Evolutionary conservation across 768 basidiomycete species (phyloP).

Genomic region (Leccinellum luteum): DNA sequence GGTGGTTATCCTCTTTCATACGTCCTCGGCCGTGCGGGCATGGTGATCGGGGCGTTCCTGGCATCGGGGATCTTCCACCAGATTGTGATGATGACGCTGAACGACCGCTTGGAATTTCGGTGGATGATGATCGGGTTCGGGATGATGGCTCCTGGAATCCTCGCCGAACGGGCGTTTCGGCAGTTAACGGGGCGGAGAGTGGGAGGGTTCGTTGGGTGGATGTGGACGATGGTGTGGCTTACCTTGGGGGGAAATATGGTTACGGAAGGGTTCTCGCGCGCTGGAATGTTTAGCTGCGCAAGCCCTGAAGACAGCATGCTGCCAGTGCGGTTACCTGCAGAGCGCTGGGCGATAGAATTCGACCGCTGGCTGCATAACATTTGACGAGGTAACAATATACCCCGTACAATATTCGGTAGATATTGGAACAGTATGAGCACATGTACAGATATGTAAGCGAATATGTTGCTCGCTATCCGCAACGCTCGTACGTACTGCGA

Average conservation of each 20-base stretch:
- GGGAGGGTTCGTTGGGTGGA: slow-evolving; percentile 30
- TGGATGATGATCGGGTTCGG: slow-evolving; percentile 49
- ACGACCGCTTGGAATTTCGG: slow-evolving; percentile 41
- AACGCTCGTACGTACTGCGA: no score
- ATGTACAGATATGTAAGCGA: no score
- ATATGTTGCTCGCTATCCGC: no score
- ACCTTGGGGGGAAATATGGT: slow-evolving; percentile 20
- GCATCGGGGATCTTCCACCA: slow-evolving; percentile 58
- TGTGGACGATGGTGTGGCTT: slow-evolving; percentile 36
- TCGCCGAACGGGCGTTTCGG: slow-evolving; percentile 39
- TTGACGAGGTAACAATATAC: neutral
- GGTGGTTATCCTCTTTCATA: slow-evolving; percentile 30
- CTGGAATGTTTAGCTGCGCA: slow-evolving; percentile 9
- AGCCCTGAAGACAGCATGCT: slow-evolving; percentile 6
- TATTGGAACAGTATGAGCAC: no score
- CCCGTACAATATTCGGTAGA: neutral
- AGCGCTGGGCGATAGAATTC: slow-evolving; percentile 7
- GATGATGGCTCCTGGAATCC: slow-evolving; percentile 49
- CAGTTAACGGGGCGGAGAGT: slow-evolving; percentile 26
- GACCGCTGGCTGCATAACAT: slow-evolving; percentile 14
- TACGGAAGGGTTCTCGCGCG: slow-evolving; percentile 18
- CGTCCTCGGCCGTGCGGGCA: slow-evolving; percentile 47
- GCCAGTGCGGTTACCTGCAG: slow-evolving; percentile 9
- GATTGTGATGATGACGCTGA: slow-evolving; percentile 49
- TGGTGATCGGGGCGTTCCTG: slow-evolving; percentile 54